These are phyloP conservation scores for Mucor velutinosus DNA, from an alignment of 371 early-diverging fungal species.

Conservation along the genomic window DNA sequence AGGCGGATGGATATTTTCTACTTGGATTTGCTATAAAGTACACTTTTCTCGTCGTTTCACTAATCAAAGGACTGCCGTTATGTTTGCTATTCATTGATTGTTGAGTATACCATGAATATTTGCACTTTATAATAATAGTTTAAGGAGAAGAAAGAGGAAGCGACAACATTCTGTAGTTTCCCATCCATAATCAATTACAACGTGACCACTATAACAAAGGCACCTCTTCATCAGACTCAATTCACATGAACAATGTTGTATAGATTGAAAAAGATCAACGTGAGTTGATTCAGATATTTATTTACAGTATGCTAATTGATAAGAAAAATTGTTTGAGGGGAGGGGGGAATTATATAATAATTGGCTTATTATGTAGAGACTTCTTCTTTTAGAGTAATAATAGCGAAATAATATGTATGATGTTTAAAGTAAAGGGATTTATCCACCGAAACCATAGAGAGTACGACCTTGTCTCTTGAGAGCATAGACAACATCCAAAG, in stretches of 20 bases:
- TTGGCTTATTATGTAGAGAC: not conserved
- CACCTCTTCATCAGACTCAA: not conserved
- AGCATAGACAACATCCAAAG: conserved; percentile 90
- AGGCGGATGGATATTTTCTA: conserved; percentile 3
- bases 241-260: not conserved
- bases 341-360: conserved; percentile 2
- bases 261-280: not conserved
- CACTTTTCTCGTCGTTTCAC: conserved; percentile 21
- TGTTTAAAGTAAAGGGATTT: conserved; percentile 5
- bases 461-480: conserved; percentile 99
- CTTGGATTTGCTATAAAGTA: conserved; percentile 1
- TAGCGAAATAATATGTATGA: not conserved
- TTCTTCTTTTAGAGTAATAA: not conserved
- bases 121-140: not conserved
- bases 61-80: conserved; percentile 7
- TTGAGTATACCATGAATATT: not conserved
- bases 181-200: not conserved
- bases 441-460: conserved; percentile 64
- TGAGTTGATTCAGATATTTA: not conserved
- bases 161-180: not conserved
- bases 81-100: conserved; percentile 1
- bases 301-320: conserved; percentile 13
- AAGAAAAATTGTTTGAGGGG: not conserved
- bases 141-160: conserved; percentile 13
- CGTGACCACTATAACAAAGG: not conserved